Conservation (phyloP, 2,329 filamentous ascomycete species). For the Phoma herbarum region DNA sequence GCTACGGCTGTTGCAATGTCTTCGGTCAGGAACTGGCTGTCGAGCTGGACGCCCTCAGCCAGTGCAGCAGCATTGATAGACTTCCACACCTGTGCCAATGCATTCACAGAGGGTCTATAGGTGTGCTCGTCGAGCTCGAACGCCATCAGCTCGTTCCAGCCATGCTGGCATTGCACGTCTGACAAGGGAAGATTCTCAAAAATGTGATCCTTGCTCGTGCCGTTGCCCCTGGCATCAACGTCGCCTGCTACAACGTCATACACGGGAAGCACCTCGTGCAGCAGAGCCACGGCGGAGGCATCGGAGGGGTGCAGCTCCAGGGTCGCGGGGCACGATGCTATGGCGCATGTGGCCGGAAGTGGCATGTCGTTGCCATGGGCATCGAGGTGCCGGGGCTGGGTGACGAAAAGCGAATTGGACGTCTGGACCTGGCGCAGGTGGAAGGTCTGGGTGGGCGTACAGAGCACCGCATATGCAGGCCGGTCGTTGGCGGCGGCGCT, state of each 20-base stretch:
- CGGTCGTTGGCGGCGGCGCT: conserved; percentile 37
- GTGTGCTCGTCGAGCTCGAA: conserved; percentile 58
- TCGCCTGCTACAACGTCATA: conserved; percentile 48
- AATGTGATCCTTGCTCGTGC: conserved; percentile 50
- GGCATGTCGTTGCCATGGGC: conserved; percentile 47
- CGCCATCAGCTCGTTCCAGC: conserved; percentile 62
- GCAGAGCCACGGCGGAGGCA: conserved; percentile 46
- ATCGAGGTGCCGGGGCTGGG: conserved; percentile 54
- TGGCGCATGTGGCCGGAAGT: conserved; percentile 50
- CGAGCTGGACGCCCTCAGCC: conserved; percentile 54
- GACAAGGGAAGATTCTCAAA: conserved; percentile 64
- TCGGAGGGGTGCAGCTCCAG: conserved; percentile 54
- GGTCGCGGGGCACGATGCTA: conserved; percentile 56
- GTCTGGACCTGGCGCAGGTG: conserved; percentile 71
- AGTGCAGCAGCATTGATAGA: conserved; percentile 53
- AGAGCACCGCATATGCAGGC: conserved; percentile 64
- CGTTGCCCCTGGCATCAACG: conserved; percentile 40
- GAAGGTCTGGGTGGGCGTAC: conserved; percentile 66
- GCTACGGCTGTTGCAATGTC: conserved; percentile 45
- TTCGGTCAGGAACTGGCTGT: conserved; percentile 47
- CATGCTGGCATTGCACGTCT: conserved; percentile 59
- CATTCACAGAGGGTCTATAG: conserved; percentile 59
- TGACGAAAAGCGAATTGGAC: conserved; percentile 69
- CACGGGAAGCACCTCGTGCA: conserved; percentile 51
- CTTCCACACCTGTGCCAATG: conserved; percentile 60